Conservation (phyloP, 2,329 filamentous ascomycete genomes). For the Exophiala oligosperma region DNA sequence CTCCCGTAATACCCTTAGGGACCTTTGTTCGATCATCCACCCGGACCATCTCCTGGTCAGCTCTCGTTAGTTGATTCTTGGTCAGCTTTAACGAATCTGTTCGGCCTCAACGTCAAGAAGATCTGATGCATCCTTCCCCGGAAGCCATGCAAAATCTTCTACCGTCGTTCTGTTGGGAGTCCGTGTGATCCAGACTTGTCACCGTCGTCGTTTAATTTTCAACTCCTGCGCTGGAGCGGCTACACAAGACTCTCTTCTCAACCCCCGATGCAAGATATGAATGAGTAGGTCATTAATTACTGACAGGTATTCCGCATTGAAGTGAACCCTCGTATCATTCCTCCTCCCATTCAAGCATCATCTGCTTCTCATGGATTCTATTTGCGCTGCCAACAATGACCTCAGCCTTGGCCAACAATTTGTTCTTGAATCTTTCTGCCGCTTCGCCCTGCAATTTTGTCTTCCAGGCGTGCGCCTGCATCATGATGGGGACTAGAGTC, state of each 20-base stretch:
- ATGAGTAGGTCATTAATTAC: neutral
- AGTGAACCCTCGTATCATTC: conserved; percentile 8
- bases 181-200: too few species aligned
- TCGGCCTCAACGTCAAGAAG: too few species aligned
- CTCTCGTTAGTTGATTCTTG: neutral
- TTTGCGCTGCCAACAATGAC: conserved; percentile 69
- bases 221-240: too few species aligned
- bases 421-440: conserved; percentile 62
- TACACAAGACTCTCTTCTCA: neutral
- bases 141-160: too few species aligned
- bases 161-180: too few species aligned
- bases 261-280: conserved; percentile 14
- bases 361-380: conserved; percentile 58
- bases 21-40: too few species aligned
- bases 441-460: conserved; percentile 57
- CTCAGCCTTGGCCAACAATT: conserved; percentile 65
- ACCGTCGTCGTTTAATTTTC: too few species aligned
- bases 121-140: too few species aligned
- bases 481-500: conserved; percentile 69
- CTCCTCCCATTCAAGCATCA: conserved; percentile 38
- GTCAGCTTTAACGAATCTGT: too few species aligned
- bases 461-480: conserved; percentile 54
- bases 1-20: too few species aligned
- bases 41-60: too few species aligned
- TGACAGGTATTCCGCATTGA: neutral